Conservation (phyloP, 2,329 filamentous ascomycete species). For the Pseudocercospora fuligena region DNA sequence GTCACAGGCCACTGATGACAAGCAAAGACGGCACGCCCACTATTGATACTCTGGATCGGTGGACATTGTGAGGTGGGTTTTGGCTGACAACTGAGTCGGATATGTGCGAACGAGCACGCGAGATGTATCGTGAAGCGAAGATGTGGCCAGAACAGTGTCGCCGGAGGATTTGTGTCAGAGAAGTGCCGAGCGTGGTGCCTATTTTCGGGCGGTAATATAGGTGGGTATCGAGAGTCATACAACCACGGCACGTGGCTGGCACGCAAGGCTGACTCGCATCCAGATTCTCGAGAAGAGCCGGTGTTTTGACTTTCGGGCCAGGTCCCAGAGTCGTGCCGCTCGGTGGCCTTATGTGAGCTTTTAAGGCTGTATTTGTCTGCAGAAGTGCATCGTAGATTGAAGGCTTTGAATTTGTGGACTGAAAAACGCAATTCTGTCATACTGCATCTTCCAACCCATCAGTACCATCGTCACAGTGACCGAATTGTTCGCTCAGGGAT, state of each 20-base stretch:
- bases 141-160: neutral
- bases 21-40: neutral
- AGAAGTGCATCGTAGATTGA: neutral
- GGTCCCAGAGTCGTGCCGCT: neutral
- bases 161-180: neutral
- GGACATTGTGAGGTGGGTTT: neutral
- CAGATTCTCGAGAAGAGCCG: neutral
- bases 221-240: neutral
- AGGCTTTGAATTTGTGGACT: neutral
- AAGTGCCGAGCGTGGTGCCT: neutral
- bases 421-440: neutral
- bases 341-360: neutral
- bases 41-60: neutral
- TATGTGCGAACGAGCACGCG: neutral
- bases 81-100: neutral
- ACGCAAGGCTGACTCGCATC: slow-evolving; percentile 1
- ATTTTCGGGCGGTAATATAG: neutral
- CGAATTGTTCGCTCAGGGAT: slow-evolving; percentile 16
- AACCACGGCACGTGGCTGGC: neutral
- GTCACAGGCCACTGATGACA: neutral
- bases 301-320: neutral
- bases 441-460: slow-evolving; percentile 18
- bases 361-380: neutral
- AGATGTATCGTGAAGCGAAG: slow-evolving; percentile 3
- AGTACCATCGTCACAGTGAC: slow-evolving; percentile 21